Conservation (phyloP, 805 yeast species). For the Lachancea nothofagi region DNA sequence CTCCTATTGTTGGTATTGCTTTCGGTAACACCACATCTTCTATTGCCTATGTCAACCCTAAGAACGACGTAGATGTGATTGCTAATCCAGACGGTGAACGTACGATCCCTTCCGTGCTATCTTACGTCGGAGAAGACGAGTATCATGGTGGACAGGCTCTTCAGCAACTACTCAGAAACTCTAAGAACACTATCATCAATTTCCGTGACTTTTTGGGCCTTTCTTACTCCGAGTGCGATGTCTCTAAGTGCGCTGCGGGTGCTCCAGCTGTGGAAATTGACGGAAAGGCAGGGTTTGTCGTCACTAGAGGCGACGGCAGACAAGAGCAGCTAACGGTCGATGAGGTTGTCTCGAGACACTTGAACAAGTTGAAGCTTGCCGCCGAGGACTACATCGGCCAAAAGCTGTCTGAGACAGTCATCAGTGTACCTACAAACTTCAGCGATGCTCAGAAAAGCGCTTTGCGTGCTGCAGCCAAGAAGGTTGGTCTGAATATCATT, state of each 20-base stretch:
- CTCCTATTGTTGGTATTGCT: constrained; percentile 82
- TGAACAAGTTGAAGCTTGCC: constrained; percentile 73
- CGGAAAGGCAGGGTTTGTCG: constrained; percentile 66
- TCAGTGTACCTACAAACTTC: constrained; percentile 89
- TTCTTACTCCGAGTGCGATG: constrained; percentile 63
- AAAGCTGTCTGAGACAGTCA: constrained; percentile 71
- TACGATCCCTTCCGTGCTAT: constrained; percentile 85
- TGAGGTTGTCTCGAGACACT: constrained; percentile 79
- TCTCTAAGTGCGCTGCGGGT: constrained; percentile 57
- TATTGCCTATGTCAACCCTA: constrained; percentile 91
- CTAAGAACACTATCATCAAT: constrained; percentile 77
- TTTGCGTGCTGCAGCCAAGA: constrained; percentile 53
- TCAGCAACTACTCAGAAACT: constrained; percentile 87
- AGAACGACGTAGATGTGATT: constrained; percentile 75
- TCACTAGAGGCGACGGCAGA: constrained; percentile 43
- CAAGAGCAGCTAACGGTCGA: constrained; percentile 59
- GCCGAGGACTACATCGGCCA: constrained; percentile 91
- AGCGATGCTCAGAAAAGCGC: constrained; percentile 64
- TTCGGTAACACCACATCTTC: constrained; percentile 96
- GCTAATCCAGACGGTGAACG: constrained; percentile 99
- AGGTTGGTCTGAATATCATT: constrained; percentile 71
- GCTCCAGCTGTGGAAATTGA: constrained; percentile 35
- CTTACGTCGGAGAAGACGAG: constrained; percentile 92
- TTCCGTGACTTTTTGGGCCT: constrained; percentile 91
- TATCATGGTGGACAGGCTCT: constrained; percentile 96